These are phyloP conservation scores for Xylariomycetidae sp. DNA, from an alignment of 2,329 filamentous ascomycete species.

Conservation along the genomic window DNA sequence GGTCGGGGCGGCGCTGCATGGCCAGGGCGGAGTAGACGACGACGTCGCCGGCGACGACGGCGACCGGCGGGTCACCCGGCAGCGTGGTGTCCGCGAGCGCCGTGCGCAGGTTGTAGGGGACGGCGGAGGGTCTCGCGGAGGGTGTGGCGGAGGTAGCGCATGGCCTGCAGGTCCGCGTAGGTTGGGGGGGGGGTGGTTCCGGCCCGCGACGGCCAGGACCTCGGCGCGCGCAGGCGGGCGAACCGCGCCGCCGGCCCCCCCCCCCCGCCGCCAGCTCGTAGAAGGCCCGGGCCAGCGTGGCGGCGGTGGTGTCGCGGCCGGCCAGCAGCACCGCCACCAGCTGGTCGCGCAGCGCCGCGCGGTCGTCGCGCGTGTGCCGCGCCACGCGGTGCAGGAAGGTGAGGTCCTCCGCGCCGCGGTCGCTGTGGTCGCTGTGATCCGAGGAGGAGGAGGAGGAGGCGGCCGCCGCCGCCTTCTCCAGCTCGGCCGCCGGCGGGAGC, in stretches of 20 bases:
- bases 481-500: conserved; percentile 55
- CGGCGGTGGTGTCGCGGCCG: conserved; percentile 65
- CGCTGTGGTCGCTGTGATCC: no score
- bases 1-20: conserved; percentile 43
- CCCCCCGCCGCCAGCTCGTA: conserved; percentile 62
- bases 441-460: conserved; percentile 62
- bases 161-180: conserved; percentile 61
- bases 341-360: conserved; percentile 67
- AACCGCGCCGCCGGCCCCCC: conserved; percentile 51
- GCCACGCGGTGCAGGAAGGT: conserved; percentile 72
- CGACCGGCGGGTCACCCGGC: conserved; percentile 28
- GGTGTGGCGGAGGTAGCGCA: conserved; percentile 57
- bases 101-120: conserved; percentile 47
- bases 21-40: conserved; percentile 44
- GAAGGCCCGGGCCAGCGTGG: conserved; percentile 60
- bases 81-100: conserved; percentile 22
- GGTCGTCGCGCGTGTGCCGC: conserved; percentile 55
- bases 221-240: conserved; percentile 49
- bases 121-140: conserved; percentile 39
- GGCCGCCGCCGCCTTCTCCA: no score
- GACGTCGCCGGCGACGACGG: conserved; percentile 39
- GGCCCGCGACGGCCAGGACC: conserved; percentile 52
- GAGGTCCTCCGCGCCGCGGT: no score
- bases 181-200: conserved; percentile 46
- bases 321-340: conserved; percentile 64